phyloP scores from a whole-genome alignment of 2,329 filamentous ascomycete genomes.

The Aureobasidium uvarum region DNA sequence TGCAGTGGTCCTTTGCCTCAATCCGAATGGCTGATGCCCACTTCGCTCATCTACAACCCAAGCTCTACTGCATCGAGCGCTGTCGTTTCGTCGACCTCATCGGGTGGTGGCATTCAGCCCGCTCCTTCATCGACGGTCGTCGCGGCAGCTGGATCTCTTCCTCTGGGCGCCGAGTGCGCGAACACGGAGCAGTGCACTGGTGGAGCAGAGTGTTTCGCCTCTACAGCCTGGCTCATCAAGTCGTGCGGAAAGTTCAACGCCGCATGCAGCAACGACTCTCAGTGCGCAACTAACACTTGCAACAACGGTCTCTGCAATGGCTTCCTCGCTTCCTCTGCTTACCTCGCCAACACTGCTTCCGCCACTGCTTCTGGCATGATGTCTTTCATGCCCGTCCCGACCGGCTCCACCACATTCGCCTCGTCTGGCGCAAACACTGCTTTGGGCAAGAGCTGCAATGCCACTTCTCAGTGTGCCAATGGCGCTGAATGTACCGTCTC shows the following conservation, averaged over 20 bases:
- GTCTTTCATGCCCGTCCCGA: not conserved
- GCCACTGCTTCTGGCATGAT: slow-evolving; percentile 26
- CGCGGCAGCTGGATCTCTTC: slow-evolving; percentile 30
- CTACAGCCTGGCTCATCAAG: slow-evolving; percentile 28
- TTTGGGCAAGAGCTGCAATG: slow-evolving; percentile 30
- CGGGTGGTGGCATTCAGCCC: not conserved
- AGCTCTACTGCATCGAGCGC: not conserved
- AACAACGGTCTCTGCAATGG: slow-evolving; percentile 33
- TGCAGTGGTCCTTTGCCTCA: slow-evolving; percentile 32
- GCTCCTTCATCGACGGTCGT: slow-evolving; percentile 27
- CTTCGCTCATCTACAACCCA: not conserved
- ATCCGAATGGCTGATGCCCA: slow-evolving; percentile 4
- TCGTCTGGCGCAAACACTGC: slow-evolving; percentile 24
- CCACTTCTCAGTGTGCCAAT: slow-evolving; percentile 28
- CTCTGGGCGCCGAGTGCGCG: slow-evolving; percentile 31
- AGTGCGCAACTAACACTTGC: slow-evolving; percentile 35
- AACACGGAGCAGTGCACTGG: slow-evolving; percentile 29
- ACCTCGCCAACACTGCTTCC: not conserved
- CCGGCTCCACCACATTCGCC: slow-evolving; percentile 14
- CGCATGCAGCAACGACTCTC: slow-evolving; percentile 30
- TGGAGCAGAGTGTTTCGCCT: slow-evolving; percentile 31
- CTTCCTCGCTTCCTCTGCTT: slow-evolving; percentile 28
- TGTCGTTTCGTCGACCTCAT: not conserved
- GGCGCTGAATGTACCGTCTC: slow-evolving; percentile 31
- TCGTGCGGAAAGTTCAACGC: slow-evolving; percentile 34